A percentile compares a stretch with the other conserved stretches of the same genome.
phyloP scores from a whole-genome alignment of 306 rosid genomes.

The Castanospermum australe region DNA sequence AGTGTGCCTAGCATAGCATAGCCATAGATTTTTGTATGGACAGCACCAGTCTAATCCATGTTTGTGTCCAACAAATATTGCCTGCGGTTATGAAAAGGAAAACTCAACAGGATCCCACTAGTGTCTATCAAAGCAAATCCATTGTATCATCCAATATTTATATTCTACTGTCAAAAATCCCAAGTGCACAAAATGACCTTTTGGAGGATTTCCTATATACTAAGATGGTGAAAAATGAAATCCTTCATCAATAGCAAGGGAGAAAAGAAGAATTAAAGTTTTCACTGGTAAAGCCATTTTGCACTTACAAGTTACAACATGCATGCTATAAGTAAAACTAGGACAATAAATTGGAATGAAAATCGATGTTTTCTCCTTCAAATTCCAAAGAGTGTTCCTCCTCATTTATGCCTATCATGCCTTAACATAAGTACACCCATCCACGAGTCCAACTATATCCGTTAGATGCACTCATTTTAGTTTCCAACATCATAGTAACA shows the following conservation, averaged over 20 bases:
- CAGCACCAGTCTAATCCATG: slow-evolving; percentile 95
- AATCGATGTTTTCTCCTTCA: neutral
- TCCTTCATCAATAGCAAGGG: neutral
- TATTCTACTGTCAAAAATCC: neutral
- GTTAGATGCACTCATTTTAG: neutral
- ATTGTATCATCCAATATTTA: neutral
- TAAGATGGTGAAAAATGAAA: neutral
- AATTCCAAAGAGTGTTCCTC: neutral
- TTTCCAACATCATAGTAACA: neutral
- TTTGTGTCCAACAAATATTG: slow-evolving; percentile 84
- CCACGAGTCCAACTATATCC: neutral
- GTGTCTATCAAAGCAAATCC: neutral
- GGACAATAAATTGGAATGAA: neutral
- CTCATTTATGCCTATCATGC: neutral
- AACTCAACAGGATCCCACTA: neutral
- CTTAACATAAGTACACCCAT: neutral
- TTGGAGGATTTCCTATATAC: neutral
- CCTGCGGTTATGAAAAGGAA: slow-evolving; percentile 48
- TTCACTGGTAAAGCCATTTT: neutral
- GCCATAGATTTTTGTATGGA: slow-evolving; percentile 62
- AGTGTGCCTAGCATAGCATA: slow-evolving; percentile 80
- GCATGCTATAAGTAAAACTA: neutral
- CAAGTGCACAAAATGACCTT: neutral
- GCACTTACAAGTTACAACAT: neutral
- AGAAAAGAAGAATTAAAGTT: neutral